A percentile compares a stretch with the other conserved stretches of the same genome.
Evolutionary conservation across 345 rosid genomes (phyloP).

Genomic region (Dimocarpus longan): DNA sequence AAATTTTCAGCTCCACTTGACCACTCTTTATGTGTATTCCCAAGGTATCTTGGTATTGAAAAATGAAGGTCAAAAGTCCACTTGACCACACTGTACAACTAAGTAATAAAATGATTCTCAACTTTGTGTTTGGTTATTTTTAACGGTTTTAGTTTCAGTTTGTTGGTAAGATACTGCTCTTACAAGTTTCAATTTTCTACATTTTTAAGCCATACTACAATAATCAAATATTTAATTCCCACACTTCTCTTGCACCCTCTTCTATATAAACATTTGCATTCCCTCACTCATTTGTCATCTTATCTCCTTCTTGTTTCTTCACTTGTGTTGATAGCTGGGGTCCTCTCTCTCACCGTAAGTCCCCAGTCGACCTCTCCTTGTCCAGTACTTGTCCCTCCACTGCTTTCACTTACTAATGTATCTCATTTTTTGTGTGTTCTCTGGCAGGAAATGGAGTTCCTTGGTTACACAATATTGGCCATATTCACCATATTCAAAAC

Average conservation of each 20-base stretch:
- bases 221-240: conserved; percentile 1
- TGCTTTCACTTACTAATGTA: no score
- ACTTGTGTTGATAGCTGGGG: neutral
- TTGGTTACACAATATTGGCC: conserved; percentile 26
- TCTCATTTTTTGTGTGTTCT: neutral
- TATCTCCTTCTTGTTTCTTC: neutral
- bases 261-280: conserved; percentile 35
- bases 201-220: neutral
- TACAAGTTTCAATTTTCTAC: neutral
- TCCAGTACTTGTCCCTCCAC: neutral
- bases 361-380: neutral
- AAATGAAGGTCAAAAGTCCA: conserved; percentile 21
- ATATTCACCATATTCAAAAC: conserved; percentile 18
- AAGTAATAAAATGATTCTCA: neutral
- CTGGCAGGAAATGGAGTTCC: conserved; percentile 27
- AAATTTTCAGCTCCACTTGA: conserved; percentile 18
- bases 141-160: conserved; percentile 31
- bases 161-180: conserved; percentile 23
- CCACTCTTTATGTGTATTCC: conserved; percentile 11
- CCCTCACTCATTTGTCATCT: conserved; percentile 19
- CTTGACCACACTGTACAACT: conserved; percentile 19
- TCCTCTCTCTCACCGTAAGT: neutral
- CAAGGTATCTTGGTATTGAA: conserved; percentile 19
- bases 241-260: conserved; percentile 5
- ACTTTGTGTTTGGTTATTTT: neutral